Evolutionary conservation across 495 filamentous ascomycete genomes (phyloP).

Genomic region (Xylaria acuta): DNA sequence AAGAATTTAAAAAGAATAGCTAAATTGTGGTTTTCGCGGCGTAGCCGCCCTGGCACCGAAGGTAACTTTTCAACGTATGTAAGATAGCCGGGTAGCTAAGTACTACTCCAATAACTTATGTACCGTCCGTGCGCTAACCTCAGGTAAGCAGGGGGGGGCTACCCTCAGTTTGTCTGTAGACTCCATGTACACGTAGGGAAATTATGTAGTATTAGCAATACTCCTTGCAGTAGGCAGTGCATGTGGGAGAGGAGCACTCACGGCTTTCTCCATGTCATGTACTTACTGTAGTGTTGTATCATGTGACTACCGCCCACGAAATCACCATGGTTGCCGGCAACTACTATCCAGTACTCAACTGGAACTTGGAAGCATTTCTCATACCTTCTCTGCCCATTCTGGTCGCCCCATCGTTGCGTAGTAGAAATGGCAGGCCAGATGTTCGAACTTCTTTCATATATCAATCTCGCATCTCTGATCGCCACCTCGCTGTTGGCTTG

Average conservation of each 20-base stretch:
- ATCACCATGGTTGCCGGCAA: neutral
- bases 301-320: constrained; percentile 8
- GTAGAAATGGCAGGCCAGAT: neutral
- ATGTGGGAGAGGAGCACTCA: neutral
- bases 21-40: no score
- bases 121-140: no score
- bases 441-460: neutral
- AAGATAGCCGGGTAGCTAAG: no score
- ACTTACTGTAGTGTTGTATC: neutral
- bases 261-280: constrained; percentile 1
- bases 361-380: neutral
- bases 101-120: no score
- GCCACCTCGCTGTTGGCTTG: neutral
- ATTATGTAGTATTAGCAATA: neutral
- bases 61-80: no score
- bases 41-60: no score
- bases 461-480: neutral
- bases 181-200: no score
- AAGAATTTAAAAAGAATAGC: no score
- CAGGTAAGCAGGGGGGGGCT: no score
- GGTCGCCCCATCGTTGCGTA: neutral
- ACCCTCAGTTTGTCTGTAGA: no score
- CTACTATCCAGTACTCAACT: neutral
- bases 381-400: neutral
- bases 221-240: no score